phyloP scores from a whole-genome alignment of 139 green algal genomes.

The Micractinium conductrix region DNA sequence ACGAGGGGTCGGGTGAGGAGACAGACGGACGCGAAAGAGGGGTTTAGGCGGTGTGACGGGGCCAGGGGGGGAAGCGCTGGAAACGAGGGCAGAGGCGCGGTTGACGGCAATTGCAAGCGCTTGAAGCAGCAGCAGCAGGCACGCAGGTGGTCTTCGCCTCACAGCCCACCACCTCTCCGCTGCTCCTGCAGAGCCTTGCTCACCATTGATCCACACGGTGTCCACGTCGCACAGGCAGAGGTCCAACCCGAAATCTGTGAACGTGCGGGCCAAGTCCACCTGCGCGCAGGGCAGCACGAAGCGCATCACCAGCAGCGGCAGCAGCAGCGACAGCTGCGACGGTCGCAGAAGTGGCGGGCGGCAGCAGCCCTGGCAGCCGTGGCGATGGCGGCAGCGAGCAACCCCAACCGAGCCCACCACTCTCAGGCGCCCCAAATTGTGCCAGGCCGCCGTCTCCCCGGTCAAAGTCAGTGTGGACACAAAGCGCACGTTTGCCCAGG shows the following conservation, averaged over 20 bases:
- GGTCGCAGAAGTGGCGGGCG: too few species aligned
- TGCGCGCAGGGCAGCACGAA: neutral
- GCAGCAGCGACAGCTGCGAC: neutral
- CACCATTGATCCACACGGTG: slow-evolving; percentile 82
- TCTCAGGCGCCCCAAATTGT: too few species aligned
- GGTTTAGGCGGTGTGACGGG: neutral
- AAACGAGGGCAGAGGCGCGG: neutral
- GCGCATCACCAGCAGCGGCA: neutral
- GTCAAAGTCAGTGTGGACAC: too few species aligned
- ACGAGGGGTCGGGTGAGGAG: neutral
- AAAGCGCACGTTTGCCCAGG: too few species aligned
- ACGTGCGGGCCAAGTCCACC: slow-evolving; percentile 52
- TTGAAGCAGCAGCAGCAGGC: too few species aligned
- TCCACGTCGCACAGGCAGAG: slow-evolving; percentile 94
- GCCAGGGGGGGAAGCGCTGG: neutral
- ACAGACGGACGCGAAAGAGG: neutral
- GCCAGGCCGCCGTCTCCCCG: too few species aligned
- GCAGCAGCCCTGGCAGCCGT: neutral
- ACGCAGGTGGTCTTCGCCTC: too few species aligned
- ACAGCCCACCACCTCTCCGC: too few species aligned
- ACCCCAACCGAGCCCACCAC: too few species aligned
- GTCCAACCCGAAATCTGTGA: slow-evolving; percentile 76
- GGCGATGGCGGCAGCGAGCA: too few species aligned
- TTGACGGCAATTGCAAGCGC: too few species aligned
- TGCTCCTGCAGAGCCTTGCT: too few species aligned